phyloP scores from a whole-genome alignment of 2,329 filamentous ascomycete genomes.

The Capronia americana region DNA sequence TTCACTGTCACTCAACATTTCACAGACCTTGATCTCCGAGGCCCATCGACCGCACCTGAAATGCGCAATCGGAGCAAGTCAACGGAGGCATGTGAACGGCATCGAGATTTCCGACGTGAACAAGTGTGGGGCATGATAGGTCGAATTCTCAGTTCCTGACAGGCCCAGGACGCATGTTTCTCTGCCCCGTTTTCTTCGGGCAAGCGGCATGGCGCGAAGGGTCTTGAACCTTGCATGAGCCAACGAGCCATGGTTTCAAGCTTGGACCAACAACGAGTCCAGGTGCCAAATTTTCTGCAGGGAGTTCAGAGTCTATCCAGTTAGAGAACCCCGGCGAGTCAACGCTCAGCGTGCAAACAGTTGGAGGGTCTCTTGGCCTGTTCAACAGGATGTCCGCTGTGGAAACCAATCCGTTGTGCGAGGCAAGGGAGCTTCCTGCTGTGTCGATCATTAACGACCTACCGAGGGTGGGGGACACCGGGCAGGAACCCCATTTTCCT shows the following conservation, averaged over 20 bases:
- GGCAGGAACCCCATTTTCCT: not conserved
- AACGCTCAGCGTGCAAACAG: not conserved
- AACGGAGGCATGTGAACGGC: not conserved
- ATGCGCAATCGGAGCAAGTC: constrained; percentile 1
- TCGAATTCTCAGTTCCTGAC: not conserved
- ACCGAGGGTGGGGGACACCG: not conserved
- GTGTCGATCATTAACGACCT: not conserved
- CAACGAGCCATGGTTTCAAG: constrained; percentile 3
- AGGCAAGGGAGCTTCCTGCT: not conserved
- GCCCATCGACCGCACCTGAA: not conserved
- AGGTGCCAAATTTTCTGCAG: not conserved
- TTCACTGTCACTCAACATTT: not conserved
- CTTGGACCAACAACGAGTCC: not conserved
- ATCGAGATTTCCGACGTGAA: not conserved
- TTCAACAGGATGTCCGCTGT: not conserved
- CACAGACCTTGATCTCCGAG: not conserved
- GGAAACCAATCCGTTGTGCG: not conserved
- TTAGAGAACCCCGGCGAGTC: not conserved
- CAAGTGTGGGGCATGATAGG: not conserved
- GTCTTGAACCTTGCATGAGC: constrained; percentile 10
- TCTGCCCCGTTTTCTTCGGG: not conserved
- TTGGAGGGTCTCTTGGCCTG: not conserved
- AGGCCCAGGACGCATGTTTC: not conserved
- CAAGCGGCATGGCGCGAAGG: constrained; percentile 9
- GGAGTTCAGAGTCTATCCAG: not conserved